Evolutionary conservation across 106 monocot species (phyloP).

Genomic region (Phalaenopsis aphrodite): DNA sequence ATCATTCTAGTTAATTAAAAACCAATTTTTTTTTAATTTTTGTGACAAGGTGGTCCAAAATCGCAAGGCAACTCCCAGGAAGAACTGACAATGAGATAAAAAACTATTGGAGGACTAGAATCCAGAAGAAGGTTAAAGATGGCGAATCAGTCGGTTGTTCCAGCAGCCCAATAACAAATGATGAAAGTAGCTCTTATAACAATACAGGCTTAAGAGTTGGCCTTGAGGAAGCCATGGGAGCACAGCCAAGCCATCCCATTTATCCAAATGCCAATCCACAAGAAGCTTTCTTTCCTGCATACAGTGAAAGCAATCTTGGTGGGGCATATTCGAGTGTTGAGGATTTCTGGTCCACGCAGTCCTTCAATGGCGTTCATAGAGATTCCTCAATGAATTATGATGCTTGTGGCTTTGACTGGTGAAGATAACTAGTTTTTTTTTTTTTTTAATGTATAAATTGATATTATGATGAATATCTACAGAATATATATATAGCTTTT

Average conservation of each 20-base stretch:
- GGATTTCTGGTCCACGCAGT: slow-evolving; percentile 31
- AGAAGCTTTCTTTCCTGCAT: background rate
- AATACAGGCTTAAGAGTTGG: background rate
- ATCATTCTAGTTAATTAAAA: too few species aligned
- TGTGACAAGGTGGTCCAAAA: slow-evolving; percentile 36
- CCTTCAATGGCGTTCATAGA: slow-evolving; percentile 4
- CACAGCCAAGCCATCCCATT: slow-evolving; percentile 7
- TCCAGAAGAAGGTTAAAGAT: slow-evolving; percentile 61
- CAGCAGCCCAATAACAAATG: slow-evolving; percentile 4
- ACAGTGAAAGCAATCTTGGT: background rate
- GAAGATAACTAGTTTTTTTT: background rate
- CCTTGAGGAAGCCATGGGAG: background rate
- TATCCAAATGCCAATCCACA: background rate
- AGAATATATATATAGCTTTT: too few species aligned
- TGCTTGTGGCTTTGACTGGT: background rate
- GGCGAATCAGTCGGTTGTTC: slow-evolving; percentile 19
- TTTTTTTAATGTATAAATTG: background rate
- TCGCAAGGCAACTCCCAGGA: slow-evolving; percentile 56
- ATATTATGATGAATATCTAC: background rate
- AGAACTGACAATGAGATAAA: slow-evolving; percentile 83
- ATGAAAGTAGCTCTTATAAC: slow-evolving; percentile 11
- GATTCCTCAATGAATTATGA: background rate
- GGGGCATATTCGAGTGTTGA: slow-evolving; percentile 31
- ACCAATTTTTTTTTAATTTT: too few species aligned
- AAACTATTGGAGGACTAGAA: slow-evolving; percentile 75